A percentile compares a stretch with the other conserved stretches of the same genome.
These are phyloP conservation scores for Dalbergia cochinchinensis DNA, from an alignment of 306 rosid species.

Conservation along the genomic window DNA sequence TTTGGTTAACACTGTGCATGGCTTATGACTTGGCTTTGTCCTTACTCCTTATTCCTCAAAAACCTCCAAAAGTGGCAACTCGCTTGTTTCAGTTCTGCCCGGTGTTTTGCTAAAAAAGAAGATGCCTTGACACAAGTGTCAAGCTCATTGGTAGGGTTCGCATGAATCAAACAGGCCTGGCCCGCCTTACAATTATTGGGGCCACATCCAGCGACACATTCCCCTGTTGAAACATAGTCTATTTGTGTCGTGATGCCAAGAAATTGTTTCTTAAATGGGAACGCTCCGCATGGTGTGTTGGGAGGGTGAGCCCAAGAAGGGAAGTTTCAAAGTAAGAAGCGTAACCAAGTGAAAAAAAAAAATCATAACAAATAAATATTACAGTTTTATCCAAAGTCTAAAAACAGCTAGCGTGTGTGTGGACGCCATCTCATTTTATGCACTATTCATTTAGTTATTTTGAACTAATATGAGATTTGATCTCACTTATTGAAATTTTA, in stretches of 20 bases:
- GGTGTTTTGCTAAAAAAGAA: slow-evolving; percentile 66
- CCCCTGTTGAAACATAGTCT: slow-evolving; percentile 37
- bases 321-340: too few relatives aligned
- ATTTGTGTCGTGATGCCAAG: slow-evolving; percentile 11
- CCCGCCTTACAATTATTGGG: slow-evolving; percentile 52
- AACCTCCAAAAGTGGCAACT: slow-evolving; percentile 51
- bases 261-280: slow-evolving; percentile 33
- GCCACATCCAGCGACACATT: slow-evolving; percentile 30
- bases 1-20: slow-evolving; percentile 41
- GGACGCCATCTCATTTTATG: too few relatives aligned
- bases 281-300: not conserved
- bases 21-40: slow-evolving; percentile 38
- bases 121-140: slow-evolving; percentile 53
- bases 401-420: too few relatives aligned
- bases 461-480: too few relatives aligned
- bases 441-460: too few relatives aligned
- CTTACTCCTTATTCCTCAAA: slow-evolving; percentile 20
- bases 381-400: too few relatives aligned
- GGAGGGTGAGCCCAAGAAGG: too few relatives aligned
- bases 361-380: too few relatives aligned
- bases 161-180: slow-evolving; percentile 45
- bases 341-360: too few relatives aligned
- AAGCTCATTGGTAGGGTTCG: slow-evolving; percentile 40
- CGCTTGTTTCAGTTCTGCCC: slow-evolving; percentile 47
- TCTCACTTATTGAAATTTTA: too few relatives aligned